Evolutionary conservation across 1,284 basidiomycete species (phyloP), one percentile per base, ranked within the genome.

Genomic region (Tetrapyrgos nigripes): DNA sequence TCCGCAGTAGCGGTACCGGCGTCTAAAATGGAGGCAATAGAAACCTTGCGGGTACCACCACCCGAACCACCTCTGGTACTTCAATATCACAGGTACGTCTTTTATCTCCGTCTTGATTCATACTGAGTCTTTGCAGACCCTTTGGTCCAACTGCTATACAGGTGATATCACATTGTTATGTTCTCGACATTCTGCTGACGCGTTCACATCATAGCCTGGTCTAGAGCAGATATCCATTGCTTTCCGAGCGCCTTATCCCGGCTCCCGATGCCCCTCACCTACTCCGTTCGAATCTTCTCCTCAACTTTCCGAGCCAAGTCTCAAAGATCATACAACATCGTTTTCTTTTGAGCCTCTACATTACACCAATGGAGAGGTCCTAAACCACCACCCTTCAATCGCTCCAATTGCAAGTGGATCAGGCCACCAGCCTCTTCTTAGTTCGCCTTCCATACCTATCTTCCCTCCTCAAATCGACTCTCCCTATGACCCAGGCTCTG

Each of bases 141-240:
- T 57, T 61, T 35, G 59, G 59, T 21, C 59, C 59, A 26, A 61
- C 59, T 17, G 59, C 59, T 19, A 57, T 57, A 43, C 55, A 58
- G 33, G 56, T 58, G 27, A 48, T 50, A 11, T 47, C 21, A 11
- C 8, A 8, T n/a, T 57, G 26, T 40, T 28, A 29, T 24, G 8
- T 29, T 44, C 48, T 31, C 23, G 5, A 45, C 21, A 9, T 21
- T 21, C 27, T 35, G 21, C n/a, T 48, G 23, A 31, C 10, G 10
- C 6, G 48, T 35, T 48, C 33, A 35, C 24, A 33, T 19, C 24
- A 17, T 35, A 59, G 53, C 58, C 58, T 44, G 58, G 58, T 8
- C 28, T 59, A 23, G 58, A 59, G 21, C 58, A 55, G 19, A 59
- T 59, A n/a, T 59, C 58, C 26, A 59, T 59, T 19, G 58, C 58